A percentile compares a stretch with the other conserved stretches of the same genome.
phyloP scores from a whole-genome alignment of 495 filamentous ascomycete species.

The Aspergillus kassunensis region DNA sequence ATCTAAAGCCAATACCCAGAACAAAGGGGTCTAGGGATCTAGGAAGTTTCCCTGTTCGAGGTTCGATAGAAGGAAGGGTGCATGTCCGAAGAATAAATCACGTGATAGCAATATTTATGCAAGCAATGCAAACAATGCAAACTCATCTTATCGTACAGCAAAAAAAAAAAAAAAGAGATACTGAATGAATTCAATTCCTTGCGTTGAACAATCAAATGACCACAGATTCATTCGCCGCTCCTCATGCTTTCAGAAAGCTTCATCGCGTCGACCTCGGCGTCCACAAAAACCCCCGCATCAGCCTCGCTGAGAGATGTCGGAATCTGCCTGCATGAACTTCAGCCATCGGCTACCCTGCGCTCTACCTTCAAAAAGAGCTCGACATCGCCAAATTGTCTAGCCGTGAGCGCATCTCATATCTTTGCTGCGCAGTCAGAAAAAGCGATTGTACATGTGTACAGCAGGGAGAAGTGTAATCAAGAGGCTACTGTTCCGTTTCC shows the following conservation, averaged over 20 bases:
- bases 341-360: slow-evolving; percentile 65
- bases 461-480: slow-evolving; percentile 73
- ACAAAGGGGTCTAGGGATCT: slow-evolving; percentile 16
- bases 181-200: not conserved
- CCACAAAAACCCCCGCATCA: slow-evolving; percentile 59
- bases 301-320: slow-evolving; percentile 70
- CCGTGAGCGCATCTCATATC: slow-evolving; percentile 75
- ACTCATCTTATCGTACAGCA: slow-evolving; percentile 28
- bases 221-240: slow-evolving; percentile 19
- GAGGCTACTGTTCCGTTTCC: slow-evolving; percentile 82
- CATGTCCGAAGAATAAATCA: too few relatives aligned
- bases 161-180: slow-evolving; percentile 28
- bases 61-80: too few relatives aligned
- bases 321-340: slow-evolving; percentile 78
- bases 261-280: slow-evolving; percentile 66
- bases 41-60: slow-evolving; percentile 6
- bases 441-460: slow-evolving; percentile 88
- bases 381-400: slow-evolving; percentile 70
- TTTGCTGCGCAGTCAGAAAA: slow-evolving; percentile 90
- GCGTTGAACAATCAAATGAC: slow-evolving; percentile 8
- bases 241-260: slow-evolving; percentile 80
- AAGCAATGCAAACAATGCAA: slow-evolving; percentile 39
- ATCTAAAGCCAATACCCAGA: not conserved
- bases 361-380: slow-evolving; percentile 91
- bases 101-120: not conserved